phyloP scores from a whole-genome alignment of 352 stramenopile species.

The Phytophthora pisi region DNA sequence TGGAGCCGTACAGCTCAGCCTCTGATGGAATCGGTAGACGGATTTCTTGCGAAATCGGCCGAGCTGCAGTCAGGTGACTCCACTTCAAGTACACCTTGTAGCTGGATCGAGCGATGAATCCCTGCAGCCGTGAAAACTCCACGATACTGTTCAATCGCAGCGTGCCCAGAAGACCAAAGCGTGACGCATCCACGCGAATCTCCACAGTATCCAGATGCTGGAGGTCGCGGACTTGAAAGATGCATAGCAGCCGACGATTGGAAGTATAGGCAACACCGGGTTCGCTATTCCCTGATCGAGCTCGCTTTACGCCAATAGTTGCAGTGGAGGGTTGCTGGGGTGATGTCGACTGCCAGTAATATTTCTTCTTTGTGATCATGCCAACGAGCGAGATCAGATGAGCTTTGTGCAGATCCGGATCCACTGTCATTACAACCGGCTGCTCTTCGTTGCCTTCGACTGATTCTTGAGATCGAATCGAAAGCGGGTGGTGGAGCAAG shows the following conservation, averaged over 20 bases:
- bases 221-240: conserved; percentile 51
- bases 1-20: conserved; percentile 42
- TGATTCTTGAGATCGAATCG: conserved; percentile 7
- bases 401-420: conserved; percentile 38
- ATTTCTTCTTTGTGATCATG: conserved; percentile 40
- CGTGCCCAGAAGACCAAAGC: conserved; percentile 41
- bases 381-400: conserved; percentile 44
- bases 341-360: conserved; percentile 27
- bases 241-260: conserved; percentile 32
- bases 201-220: conserved; percentile 48
- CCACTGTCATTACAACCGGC: conserved; percentile 4
- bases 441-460: conserved; percentile 9
- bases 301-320: conserved; percentile 16
- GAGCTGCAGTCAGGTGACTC: conserved; percentile 40
- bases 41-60: not conserved
- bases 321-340: conserved; percentile 7
- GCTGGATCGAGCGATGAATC: conserved; percentile 56
- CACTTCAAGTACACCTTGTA: conserved; percentile 76
- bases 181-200: conserved; percentile 50
- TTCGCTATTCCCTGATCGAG: conserved; percentile 4
- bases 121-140: conserved; percentile 61
- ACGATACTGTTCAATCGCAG: conserved; percentile 46
- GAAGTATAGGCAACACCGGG: not conserved
- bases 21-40: conserved; percentile 20
- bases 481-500: conserved; percentile 35